These are phyloP conservation scores for Gossypium rotundifolium DNA, from an alignment of 345 rosid species.

Conservation along the genomic window DNA sequence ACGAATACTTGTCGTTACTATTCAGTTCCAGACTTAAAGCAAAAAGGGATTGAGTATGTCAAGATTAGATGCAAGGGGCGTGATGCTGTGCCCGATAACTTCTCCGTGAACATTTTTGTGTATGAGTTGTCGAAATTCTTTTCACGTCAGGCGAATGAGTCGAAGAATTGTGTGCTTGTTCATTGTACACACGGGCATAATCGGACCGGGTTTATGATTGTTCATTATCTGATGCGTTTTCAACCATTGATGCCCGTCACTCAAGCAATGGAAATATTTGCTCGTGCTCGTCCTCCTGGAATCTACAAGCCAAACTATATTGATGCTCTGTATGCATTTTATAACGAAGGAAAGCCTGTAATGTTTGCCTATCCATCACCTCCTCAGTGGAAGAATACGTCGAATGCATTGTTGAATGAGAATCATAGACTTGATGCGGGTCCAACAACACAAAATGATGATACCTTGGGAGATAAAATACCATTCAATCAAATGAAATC, in stretches of 20 bases:
- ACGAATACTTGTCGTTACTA: constrained; percentile 90
- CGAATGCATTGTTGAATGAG: constrained; percentile 61
- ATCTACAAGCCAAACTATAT: constrained; percentile 87
- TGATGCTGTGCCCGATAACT: constrained; percentile 79
- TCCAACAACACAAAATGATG: constrained; percentile 73
- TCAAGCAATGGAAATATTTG: constrained; percentile 71
- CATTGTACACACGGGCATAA: constrained; percentile 97
- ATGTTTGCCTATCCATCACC: constrained; percentile 57
- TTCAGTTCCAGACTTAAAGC: constrained; percentile 60
- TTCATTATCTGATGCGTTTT: constrained; percentile 83
- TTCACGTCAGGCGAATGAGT: constrained; percentile 35
- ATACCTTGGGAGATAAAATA: constrained; percentile 85
- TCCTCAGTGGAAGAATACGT: constrained; percentile 90
- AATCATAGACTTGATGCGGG: constrained; percentile 42
- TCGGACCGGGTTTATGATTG: constrained; percentile 93
- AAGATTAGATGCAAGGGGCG: constrained; percentile 89
- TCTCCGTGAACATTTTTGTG: constrained; percentile 61
- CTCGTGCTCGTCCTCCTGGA: constrained; percentile 91
- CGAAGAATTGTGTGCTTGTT: constrained; percentile 73
- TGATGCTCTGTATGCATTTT: constrained; percentile 64
- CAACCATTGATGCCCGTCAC: constrained; percentile 52
- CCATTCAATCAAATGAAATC: constrained; percentile 65
- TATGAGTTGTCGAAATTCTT: constrained; percentile 72
- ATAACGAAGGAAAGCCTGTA: constrained; percentile 82
- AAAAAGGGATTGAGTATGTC: constrained; percentile 74